Evolutionary conservation across 371 early-diverging fungal species (phyloP).

Genomic region (Polyrhizophydium stewartii): DNA sequence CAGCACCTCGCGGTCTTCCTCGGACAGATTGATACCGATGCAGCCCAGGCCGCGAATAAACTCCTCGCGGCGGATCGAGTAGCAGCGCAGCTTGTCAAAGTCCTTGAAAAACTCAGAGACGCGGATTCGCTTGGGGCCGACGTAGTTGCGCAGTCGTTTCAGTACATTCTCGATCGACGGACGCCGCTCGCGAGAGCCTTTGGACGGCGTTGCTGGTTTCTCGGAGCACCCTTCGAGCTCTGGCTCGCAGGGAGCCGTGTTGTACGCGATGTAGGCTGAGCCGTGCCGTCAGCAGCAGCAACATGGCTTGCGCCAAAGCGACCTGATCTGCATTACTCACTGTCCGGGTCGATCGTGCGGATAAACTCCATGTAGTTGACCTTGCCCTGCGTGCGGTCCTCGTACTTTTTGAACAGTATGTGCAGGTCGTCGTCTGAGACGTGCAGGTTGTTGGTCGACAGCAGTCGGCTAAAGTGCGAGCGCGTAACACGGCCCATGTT

Average conservation of each 20-base stretch:
- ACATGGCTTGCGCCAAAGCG: no score
- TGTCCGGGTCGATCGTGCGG: conserved; percentile 36
- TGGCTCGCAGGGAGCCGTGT: not conserved
- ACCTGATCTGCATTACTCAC: no score
- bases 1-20: conserved; percentile 29
- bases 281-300: not conserved
- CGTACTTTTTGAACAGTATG: conserved; percentile 43
- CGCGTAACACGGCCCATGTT: conserved; percentile 37
- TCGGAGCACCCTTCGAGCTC: not conserved
- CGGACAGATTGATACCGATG: conserved; percentile 27
- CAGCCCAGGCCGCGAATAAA: conserved; percentile 42
- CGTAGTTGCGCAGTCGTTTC: conserved; percentile 26
- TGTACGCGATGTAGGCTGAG: conserved; percentile 3
- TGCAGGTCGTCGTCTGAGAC: conserved; percentile 43
- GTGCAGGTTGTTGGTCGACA: conserved; percentile 38
- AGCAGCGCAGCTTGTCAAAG: conserved; percentile 44
- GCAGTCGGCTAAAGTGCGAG: conserved; percentile 43
- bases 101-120: conserved; percentile 46
- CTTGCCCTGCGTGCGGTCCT: conserved; percentile 27
- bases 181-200: not conserved
- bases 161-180: conserved; percentile 14
- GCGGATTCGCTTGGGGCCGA: conserved; percentile 32
- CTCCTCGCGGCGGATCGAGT: conserved; percentile 40
- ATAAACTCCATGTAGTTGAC: conserved; percentile 48
- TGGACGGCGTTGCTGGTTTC: conserved; percentile 2